Evolutionary conservation across 2,329 filamentous ascomycete genomes (phyloP), one percentile per base, ranked within the genome.

Genomic region (Cordyceps pruinosa): DNA sequence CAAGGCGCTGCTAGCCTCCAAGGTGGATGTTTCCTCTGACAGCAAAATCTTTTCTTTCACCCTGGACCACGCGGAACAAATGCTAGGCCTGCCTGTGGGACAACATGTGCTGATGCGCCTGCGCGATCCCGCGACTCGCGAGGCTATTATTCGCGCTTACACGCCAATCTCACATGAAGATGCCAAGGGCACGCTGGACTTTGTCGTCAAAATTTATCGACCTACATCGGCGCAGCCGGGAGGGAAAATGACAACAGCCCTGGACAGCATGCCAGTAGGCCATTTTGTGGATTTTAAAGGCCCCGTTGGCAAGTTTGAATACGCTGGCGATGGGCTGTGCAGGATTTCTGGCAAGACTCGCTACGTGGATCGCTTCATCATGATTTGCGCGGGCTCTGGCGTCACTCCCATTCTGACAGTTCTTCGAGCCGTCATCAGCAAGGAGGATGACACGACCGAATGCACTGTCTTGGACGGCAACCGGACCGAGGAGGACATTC

Each of bases 321-420:
- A 96, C 65, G 74, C 86, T 0, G 87, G 88, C 0, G 72, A 75
- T 0, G 90, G 91, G 0, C 61, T 71, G 2, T 90, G 88, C 64
- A 66, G 73, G 0, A 72, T 95, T 41, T 81, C 81, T 34, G 81
- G 81, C 0, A 77, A 74, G 23, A 69, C 76, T 57, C 75, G 85
- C 12, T 70, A 64, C 0, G 81, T 95, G 1, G 80, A 79, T 52
- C 80, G 79, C 12, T 90, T 96, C 69, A 76, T 88, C 67, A 96
- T 96, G 90, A 85, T 96, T 32, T 94, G 89, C 64, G 92, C 81
- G 15, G 92, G 92, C 7, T 89, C 84, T n/a, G 92, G 92, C 1
- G 88, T 97, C 66, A 96, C 92, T n/a, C 92, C 92, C 0, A 89
- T 96, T 61, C 94, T 86, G 68, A 88, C 94, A 66, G 88, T 96